Percentiles rank a stretch among this genome's conserved stretches.
phyloP scores from a whole-genome alignment of 495 filamentous ascomycete species.

The Daldinia decipiens region DNA sequence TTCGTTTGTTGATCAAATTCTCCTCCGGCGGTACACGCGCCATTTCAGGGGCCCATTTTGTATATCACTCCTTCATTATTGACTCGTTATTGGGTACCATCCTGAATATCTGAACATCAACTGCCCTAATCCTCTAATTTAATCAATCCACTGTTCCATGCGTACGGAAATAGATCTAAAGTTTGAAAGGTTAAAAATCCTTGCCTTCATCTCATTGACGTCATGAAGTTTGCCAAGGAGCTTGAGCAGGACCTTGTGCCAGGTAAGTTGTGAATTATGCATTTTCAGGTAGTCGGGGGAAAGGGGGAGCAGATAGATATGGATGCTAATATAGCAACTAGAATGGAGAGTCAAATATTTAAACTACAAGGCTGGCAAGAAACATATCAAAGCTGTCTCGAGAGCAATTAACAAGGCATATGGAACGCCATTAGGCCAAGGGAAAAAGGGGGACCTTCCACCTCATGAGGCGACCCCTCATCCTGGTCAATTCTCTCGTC shows the following conservation, averaged over 20 bases:
- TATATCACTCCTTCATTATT: neutral
- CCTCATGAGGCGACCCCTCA: slow-evolving; percentile 33
- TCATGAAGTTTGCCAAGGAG: slow-evolving; percentile 71
- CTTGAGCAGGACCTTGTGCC: slow-evolving; percentile 87
- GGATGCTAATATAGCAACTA: slow-evolving; percentile 29
- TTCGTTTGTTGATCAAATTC: slow-evolving; percentile 29
- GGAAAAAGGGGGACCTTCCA: slow-evolving; percentile 39
- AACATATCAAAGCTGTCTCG: slow-evolving; percentile 84
- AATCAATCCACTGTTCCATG: slow-evolving; percentile 21
- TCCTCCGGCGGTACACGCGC: neutral
- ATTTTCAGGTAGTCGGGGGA: neutral
- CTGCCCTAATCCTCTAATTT: slow-evolving; percentile 10
- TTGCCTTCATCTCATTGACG: slow-evolving; percentile 27
- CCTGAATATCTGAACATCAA: neutral
- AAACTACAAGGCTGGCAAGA: slow-evolving; percentile 93
- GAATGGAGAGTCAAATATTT: slow-evolving; percentile 95
- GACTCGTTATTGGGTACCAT: slow-evolving; percentile 3
- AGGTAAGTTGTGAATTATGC: slow-evolving; percentile 51
- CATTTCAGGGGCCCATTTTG: slow-evolving; percentile 15
- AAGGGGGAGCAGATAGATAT: neutral
- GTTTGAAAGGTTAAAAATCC: slow-evolving; percentile 21
- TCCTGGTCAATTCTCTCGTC: slow-evolving; percentile 40
- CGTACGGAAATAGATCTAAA: slow-evolving; percentile 16
- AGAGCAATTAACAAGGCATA: slow-evolving; percentile 74
- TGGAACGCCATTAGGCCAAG: slow-evolving; percentile 56